These are phyloP conservation scores for Collybiopsis confluens DNA, from an alignment of 768 basidiomycete genomes.

Conservation along the genomic window DNA sequence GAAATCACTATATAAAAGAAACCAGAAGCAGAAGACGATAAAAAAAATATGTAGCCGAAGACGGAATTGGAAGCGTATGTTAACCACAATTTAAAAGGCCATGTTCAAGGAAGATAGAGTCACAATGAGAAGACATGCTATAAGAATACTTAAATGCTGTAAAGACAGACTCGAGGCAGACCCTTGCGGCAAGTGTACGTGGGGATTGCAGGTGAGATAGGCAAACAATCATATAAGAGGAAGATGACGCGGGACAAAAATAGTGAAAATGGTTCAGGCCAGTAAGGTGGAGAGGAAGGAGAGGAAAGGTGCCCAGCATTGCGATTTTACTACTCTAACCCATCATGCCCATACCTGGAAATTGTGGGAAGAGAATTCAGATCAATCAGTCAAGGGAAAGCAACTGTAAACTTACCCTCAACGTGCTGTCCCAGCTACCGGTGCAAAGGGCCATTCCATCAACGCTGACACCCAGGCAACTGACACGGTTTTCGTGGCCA, in stretches of 20 bases:
- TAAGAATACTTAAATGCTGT: conserved; percentile 35
- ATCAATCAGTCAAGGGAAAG: conserved; percentile 4
- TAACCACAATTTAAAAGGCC: conserved; percentile 28
- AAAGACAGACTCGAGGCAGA: conserved; percentile 61
- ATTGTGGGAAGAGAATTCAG: conserved; percentile 12
- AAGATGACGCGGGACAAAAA: no score
- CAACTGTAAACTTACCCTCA: conserved; percentile 61
- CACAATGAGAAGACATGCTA: conserved; percentile 11
- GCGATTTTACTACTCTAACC: conserved; percentile 11
- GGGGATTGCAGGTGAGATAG: conserved; percentile 53
- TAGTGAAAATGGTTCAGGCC: conserved; percentile 14
- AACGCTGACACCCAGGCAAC: conserved; percentile 90
- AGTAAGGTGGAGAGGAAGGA: conserved; percentile 14
- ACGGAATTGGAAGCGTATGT: conserved; percentile 32
- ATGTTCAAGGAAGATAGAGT: conserved; percentile 13
- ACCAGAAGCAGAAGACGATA: conserved; percentile 30
- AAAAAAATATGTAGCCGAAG: conserved; percentile 26
- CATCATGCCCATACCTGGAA: conserved; percentile 80
- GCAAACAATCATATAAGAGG: conserved; percentile 28
- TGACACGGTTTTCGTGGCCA: conserved; percentile 97
- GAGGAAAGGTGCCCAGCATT: conserved; percentile 9
- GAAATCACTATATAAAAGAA: conserved; percentile 44
- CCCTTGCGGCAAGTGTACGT: conserved; percentile 33
- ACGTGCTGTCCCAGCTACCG: conserved; percentile 95
- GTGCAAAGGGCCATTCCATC: conserved; percentile 99